Evolutionary conservation across 2,329 filamentous ascomycete genomes (phyloP), one percentile per base, ranked within the genome.

Genomic region (Podosphaera fusca): DNA sequence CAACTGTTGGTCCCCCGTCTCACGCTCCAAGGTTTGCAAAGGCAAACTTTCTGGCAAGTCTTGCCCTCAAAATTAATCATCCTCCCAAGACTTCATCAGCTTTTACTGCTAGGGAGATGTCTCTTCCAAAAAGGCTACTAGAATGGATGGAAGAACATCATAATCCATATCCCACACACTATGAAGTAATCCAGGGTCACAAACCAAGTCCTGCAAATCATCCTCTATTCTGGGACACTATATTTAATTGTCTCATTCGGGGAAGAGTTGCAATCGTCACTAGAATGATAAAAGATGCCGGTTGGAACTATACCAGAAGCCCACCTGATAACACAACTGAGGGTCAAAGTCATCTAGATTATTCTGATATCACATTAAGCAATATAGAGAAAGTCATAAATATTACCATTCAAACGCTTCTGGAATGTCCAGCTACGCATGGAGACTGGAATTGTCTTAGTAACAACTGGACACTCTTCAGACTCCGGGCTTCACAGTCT

Each of bases 391-490:
- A 79, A 46, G 87, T 84, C 40, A 74, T 86, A 7, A 77, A 79
- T 55, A 77, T 80, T 60, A 82, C 85, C 30, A 77, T 84, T 51
- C 73, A 81, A 30, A 73, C 88, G 49, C 74, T 96, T 40, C 78
- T 84, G 57, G 74, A 77, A 40, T 94, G 85, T 62, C 90, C 90
- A 4, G 82, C 78, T 3, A 69, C 79, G 33, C 74, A 73, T 46
- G 75, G 76, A 50, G 80, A 90, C 66, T 96, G 90, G 90, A 82
- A 95, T 63, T 79, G 92, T 53, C 82, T 80, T 66, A 83, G 82
- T 58, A 78, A 79, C 61, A 85, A 90, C 59, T 96, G 90, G 90
- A 80, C 77, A 14, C 70, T 92, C 45, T 96, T 92, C 70, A 80
- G 90, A 56, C 80, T 85, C 61, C 80, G 84, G 56, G 80, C 87